These are phyloP conservation scores for Colletotrichum simmondsii DNA, from an alignment of 2,329 filamentous ascomycete genomes.

Conservation along the genomic window DNA sequence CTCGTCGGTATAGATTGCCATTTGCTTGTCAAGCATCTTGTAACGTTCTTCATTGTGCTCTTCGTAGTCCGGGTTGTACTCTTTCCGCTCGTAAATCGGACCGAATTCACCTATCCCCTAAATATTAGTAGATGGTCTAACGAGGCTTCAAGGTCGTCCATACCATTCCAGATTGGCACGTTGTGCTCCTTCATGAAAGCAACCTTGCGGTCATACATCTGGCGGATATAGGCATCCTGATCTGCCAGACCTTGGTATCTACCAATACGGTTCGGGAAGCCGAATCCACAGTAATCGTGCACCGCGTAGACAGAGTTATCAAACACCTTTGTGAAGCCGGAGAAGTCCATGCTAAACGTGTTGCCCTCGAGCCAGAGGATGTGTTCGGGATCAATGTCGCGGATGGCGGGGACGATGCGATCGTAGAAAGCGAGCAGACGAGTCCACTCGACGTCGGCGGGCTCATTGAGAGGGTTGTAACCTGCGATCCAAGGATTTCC, in stretches of 20 bases:
- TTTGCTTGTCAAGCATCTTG: conserved; percentile 56
- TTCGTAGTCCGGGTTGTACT: conserved; percentile 44
- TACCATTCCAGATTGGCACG: conserved; percentile 56
- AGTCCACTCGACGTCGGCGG: conserved; percentile 39
- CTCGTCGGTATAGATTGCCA: conserved; percentile 56
- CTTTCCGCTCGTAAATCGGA: conserved; percentile 49
- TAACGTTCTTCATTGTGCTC: conserved; percentile 55
- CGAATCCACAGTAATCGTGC: conserved; percentile 60
- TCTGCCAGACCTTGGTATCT: conserved; percentile 51
- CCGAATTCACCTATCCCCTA: conserved; percentile 41
- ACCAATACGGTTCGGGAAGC: conserved; percentile 49
- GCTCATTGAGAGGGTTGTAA: conserved; percentile 47
- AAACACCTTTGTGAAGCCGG: conserved; percentile 39
- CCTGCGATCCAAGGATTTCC: conserved; percentile 54
- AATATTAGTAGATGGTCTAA: background rate
- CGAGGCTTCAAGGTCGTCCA: conserved; percentile 45
- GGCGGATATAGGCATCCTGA: conserved; percentile 44
- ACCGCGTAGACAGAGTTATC: conserved; percentile 56
- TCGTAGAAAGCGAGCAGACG: conserved; percentile 49
- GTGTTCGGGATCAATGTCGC: conserved; percentile 51
- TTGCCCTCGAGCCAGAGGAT: conserved; percentile 56
- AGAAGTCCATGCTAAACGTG: conserved; percentile 56
- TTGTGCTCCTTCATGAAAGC: conserved; percentile 49
- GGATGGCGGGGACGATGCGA: conserved; percentile 47
- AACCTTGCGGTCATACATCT: conserved; percentile 49